Evolutionary conservation across 1,284 basidiomycete species (phyloP), one percentile per base, ranked within the genome.

Genomic region (Earliella scabrosa): DNA sequence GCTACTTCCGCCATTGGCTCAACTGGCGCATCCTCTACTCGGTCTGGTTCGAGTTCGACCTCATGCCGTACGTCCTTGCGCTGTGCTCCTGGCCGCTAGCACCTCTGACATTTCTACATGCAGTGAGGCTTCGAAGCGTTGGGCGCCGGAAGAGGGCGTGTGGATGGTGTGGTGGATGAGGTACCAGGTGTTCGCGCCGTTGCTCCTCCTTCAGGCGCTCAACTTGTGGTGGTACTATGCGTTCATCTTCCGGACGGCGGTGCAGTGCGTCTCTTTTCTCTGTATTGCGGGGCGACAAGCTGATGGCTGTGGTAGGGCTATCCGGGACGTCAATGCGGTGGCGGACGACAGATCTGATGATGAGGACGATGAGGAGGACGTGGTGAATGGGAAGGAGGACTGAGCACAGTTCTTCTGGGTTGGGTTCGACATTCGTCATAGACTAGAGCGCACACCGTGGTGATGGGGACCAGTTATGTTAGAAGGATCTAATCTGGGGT

Each of bases 1-100:
- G 93, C 4, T 99, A 99, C 73, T 95, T 97, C 83, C 92, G 97
- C 1, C 96, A 98, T 72, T 98, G 92, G 71, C 79, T 97, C 31
- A 98, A 98, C 71, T 73, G 97, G 40, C 75, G 80, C 48, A 97
- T 99, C 21, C 82, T 99, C 26, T 90, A 83, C 77, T 95, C 93
- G 1, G 91, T 98, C 1, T 96, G 88, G 87, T 78, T 71, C 32
- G 84, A 99, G 68, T 94, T 87, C 59, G 82, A 92, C 53, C 74
- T 90, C 16, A 81, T 94, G 56, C 93, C 92, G 91, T 94, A 68
- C 56, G 92, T 82, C n/a, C n/a, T n/a, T n/a, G n/a, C n/a, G n/a
- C n/a, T n/a, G n/a, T n/a, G n/a, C n/a, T n/a, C n/a, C n/a, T n/a
- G n/a, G n/a, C n/a, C n/a, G n/a, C n/a, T n/a, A n/a, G n/a, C n/a